Evolutionary conservation across 306 rosid genomes (phyloP).

Genomic region (Dryas drummondii): DNA sequence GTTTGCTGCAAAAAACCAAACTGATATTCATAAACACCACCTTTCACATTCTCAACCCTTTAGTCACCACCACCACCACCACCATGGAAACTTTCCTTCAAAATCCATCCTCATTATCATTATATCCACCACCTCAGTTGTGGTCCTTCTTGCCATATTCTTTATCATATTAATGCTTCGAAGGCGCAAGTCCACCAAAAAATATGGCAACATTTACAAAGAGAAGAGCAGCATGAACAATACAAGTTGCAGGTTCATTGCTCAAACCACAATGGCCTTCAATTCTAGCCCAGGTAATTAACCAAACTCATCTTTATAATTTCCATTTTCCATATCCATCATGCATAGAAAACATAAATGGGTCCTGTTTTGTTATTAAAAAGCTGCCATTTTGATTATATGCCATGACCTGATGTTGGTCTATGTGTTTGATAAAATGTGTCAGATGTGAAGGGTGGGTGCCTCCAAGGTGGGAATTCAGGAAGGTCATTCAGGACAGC

Average conservation of each 20-base stretch:
- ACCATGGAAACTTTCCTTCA: constrained; percentile 47
- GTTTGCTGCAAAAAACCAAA: constrained; percentile 28
- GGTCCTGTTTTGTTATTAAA: neutral
- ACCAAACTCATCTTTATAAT: neutral
- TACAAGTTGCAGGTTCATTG: constrained; percentile 53
- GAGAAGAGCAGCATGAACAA: constrained; percentile 40
- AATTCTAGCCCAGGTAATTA: constrained; percentile 76
- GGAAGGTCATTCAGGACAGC: constrained; percentile 33
- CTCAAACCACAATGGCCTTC: constrained; percentile 46
- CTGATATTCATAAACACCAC: constrained; percentile 25
- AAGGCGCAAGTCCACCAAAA: constrained; percentile 49
- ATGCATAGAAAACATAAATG: neutral
- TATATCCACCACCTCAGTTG: constrained; percentile 31
- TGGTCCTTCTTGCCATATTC: constrained; percentile 41
- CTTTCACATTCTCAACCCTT: constrained; percentile 33
- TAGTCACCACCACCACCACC: constrained; percentile 29
- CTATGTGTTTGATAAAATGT: constrained; percentile 8
- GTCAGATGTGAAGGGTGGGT: constrained; percentile 80
- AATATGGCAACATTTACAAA: constrained; percentile 32
- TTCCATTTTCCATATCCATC: neutral
- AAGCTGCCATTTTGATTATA: neutral
- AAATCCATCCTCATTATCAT: constrained; percentile 50
- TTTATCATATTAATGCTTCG: constrained; percentile 56
- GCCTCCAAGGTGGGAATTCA: constrained; percentile 66
- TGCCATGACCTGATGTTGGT: constrained; percentile 2